Evolutionary conservation across 495 filamentous ascomycete species (phyloP).

Genomic region (Neurospora intermedia): DNA sequence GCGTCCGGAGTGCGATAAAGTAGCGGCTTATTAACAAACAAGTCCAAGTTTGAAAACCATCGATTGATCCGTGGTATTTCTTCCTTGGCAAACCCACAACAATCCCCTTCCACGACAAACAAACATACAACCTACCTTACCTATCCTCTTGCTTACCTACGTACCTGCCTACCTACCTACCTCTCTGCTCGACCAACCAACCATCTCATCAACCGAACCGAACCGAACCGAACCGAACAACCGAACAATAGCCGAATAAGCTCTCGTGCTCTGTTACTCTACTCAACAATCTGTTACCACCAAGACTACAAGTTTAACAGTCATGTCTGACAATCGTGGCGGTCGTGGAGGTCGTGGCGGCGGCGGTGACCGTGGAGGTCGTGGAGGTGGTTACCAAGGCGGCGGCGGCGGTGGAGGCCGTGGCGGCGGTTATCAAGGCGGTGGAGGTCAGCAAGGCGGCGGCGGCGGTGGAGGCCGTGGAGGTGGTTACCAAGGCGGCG

Average conservation of each 20-base stretch:
- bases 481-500: not conserved
- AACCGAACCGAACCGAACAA: not conserved
- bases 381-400: not conserved
- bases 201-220: not conserved
- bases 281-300: not conserved
- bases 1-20: not conserved
- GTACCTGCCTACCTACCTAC: no score
- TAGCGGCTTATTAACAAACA: not conserved
- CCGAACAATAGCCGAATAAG: not conserved
- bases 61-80: not conserved
- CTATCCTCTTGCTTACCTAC: not conserved
- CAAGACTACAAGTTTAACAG: not conserved
- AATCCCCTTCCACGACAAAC: not conserved
- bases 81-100: not conserved
- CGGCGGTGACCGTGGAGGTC: conserved; percentile 2
- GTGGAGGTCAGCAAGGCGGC: conserved; percentile 8
- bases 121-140: not conserved
- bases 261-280: not conserved
- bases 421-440: not conserved
- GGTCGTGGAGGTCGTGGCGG: conserved; percentile 6
- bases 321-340: conserved; percentile 7
- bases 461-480: not conserved
- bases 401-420: not conserved
- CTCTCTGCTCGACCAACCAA: not conserved
- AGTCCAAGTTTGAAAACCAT: not conserved